Evolutionary conservation across 805 yeast genomes (phyloP).

Genomic region (Debaryomyces prosopidis): DNA sequence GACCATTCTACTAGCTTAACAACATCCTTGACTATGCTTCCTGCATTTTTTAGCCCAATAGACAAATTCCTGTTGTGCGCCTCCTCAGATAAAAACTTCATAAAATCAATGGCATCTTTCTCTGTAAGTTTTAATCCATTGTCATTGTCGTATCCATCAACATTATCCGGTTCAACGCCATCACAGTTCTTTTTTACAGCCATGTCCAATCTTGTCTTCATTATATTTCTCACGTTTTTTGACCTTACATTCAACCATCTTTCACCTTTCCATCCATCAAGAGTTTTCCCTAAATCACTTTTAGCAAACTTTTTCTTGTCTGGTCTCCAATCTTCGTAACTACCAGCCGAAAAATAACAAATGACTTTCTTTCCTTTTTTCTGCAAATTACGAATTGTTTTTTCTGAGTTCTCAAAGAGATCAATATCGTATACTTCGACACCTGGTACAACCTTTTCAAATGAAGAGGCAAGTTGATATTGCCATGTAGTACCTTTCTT

Average conservation of each 20-base stretch:
- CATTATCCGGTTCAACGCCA: slow-evolving; percentile 29
- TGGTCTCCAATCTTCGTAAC: slow-evolving; percentile 27
- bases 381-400: slow-evolving; percentile 16
- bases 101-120: slow-evolving; percentile 19
- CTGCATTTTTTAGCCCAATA: slow-evolving; percentile 25
- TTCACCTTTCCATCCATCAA: slow-evolving; percentile 30
- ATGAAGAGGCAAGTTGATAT: slow-evolving; percentile 14
- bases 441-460: slow-evolving; percentile 5
- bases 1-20: slow-evolving; percentile 18
- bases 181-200: slow-evolving; percentile 24
- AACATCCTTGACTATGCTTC: slow-evolving; percentile 18
- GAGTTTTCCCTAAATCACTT: slow-evolving; percentile 19
- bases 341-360: slow-evolving; percentile 32
- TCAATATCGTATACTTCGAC: slow-evolving; percentile 24
- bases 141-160: slow-evolving; percentile 27
- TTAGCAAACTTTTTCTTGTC: slow-evolving; percentile 17
- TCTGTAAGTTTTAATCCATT: slow-evolving; percentile 25
- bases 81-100: slow-evolving; percentile 17
- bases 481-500: slow-evolving; percentile 18
- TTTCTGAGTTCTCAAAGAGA: slow-evolving; percentile 15
- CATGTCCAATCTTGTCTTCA: slow-evolving; percentile 17
- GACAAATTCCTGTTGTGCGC: slow-evolving; percentile 19
- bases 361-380: slow-evolving; percentile 19
- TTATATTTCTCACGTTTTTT: slow-evolving; percentile 16
- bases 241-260: slow-evolving; percentile 24